Percentiles rank a stretch among this genome's conserved stretches.
phyloP scores from a whole-genome alignment of 305 asterid species.

The Fraxinus latifolia region DNA sequence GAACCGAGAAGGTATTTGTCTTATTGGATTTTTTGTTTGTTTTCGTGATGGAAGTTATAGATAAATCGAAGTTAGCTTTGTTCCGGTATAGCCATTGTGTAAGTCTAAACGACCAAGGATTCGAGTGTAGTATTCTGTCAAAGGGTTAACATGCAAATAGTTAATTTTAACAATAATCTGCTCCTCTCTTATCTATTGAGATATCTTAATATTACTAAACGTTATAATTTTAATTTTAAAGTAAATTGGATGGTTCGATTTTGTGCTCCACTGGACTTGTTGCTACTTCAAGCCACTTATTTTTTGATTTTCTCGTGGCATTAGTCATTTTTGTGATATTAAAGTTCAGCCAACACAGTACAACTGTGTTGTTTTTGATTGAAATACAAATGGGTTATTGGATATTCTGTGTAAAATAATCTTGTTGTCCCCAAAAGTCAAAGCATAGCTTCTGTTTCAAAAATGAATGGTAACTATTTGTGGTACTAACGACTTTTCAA shows the following conservation, averaged over 20 bases:
- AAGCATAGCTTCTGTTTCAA: not conserved
- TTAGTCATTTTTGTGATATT: not conserved
- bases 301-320: not conserved
- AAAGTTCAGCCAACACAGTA: not conserved
- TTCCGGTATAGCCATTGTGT: not conserved
- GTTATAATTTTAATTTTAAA: not conserved
- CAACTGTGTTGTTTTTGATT: not conserved
- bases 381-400: not conserved
- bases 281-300: not conserved
- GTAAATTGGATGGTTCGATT: not conserved
- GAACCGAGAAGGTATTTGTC: slow-evolving; percentile 45
- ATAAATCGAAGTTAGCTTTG: not conserved
- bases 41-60: not conserved
- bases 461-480: not conserved
- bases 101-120: not conserved
- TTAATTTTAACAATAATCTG: not conserved
- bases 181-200: not conserved
- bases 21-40: slow-evolving; percentile 4
- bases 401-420: not conserved
- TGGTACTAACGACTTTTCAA: not conserved
- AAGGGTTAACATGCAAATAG: not conserved
- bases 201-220: not conserved
- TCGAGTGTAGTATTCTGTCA: not conserved
- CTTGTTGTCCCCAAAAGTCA: not conserved
- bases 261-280: not conserved